A percentile compares a stretch with the other conserved stretches of the same genome.
Conservation (phyloP, 441 rosid genomes). For the Adansonia gregorii region DNA sequence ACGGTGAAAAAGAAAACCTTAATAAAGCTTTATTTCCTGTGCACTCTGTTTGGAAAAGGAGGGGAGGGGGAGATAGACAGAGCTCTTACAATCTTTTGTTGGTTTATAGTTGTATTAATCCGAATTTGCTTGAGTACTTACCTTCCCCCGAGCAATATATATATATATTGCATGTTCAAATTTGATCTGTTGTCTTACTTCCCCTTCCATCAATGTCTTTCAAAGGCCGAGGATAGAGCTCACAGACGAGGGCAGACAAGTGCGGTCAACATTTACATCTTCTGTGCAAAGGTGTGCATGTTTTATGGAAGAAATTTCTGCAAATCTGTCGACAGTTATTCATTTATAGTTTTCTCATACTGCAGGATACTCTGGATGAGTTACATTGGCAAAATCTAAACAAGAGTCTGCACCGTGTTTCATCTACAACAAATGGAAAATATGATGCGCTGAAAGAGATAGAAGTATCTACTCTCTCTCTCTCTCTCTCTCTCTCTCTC, state of each 20-base stretch:
- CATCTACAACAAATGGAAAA: constrained; percentile 92
- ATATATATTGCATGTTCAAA: background rate
- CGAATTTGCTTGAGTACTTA: background rate
- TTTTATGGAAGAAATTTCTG: constrained; percentile 26
- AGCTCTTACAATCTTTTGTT: constrained; percentile 12
- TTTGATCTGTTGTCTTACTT: background rate
- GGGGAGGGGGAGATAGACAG: background rate
- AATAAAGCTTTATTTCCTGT: constrained; percentile 6
- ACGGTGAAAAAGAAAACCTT: background rate
- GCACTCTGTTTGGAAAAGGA: background rate
- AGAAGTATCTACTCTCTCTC: constrained; percentile 44
- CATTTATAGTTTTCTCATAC: constrained; percentile 24
- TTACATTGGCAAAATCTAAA: constrained; percentile 74
- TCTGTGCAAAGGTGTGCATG: constrained; percentile 74
- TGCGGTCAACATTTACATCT: constrained; percentile 88
- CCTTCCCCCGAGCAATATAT: background rate
- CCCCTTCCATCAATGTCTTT: constrained; percentile 28
- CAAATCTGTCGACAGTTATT: background rate
- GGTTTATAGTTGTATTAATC: constrained; percentile 1
- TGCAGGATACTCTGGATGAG: constrained; percentile 85
- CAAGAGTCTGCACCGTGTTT: constrained; percentile 75
- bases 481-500: constrained; percentile 6
- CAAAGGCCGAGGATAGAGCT: constrained; percentile 96
- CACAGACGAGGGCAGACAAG: constrained; percentile 89
- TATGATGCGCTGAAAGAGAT: constrained; percentile 79